phyloP scores from a whole-genome alignment of 2,329 filamentous ascomycete species.

The Ceratocystis huliohia region DNA sequence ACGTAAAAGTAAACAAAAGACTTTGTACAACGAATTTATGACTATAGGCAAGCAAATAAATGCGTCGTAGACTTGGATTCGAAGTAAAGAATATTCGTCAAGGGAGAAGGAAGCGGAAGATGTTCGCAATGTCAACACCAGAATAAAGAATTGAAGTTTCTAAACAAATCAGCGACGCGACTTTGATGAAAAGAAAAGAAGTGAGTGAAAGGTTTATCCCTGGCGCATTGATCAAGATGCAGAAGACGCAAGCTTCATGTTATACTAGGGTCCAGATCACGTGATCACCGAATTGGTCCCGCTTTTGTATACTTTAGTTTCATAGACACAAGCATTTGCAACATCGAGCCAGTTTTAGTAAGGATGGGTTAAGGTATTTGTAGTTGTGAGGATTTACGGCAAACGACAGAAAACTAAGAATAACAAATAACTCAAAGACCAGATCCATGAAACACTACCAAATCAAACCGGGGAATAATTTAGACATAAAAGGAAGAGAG shows the following conservation, averaged over 20 bases:
- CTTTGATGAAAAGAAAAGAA: background rate
- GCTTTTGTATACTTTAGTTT: background rate
- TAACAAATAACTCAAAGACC: background rate
- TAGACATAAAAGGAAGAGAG: background rate
- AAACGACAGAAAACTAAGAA: background rate
- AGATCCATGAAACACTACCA: background rate
- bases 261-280: background rate
- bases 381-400: background rate
- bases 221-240: constrained; percentile 6
- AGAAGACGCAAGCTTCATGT: background rate
- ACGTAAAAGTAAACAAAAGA: background rate
- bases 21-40: background rate
- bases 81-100: background rate
- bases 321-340: background rate
- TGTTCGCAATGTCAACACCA: too few relatives aligned
- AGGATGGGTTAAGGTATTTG: background rate
- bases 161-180: background rate
- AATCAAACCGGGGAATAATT: background rate
- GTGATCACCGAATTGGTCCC: background rate
- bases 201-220: background rate
- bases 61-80: background rate
- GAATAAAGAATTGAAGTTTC: too few relatives aligned
- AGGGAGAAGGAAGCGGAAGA: too few relatives aligned
- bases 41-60: background rate
- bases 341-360: background rate